These are phyloP conservation scores for Kwoniella dendrophila DNA, from an alignment of 768 basidiomycete genomes.

Conservation along the genomic window DNA sequence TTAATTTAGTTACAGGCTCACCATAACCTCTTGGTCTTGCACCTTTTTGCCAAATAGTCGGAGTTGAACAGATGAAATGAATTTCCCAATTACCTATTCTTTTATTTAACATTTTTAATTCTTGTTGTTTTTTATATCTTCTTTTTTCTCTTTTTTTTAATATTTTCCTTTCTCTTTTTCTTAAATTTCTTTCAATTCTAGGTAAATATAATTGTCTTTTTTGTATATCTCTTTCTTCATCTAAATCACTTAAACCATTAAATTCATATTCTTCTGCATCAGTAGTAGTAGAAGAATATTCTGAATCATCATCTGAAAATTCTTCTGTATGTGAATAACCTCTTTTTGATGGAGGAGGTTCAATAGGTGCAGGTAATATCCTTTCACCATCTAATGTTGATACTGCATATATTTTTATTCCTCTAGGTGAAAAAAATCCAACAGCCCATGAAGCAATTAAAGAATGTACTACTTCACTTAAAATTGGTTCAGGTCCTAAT, in stretches of 20 bases:
- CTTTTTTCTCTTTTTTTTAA: constrained; percentile 13
- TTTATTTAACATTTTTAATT: not conserved
- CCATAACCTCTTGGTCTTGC: constrained; percentile 49
- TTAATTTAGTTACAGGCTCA: constrained; percentile 39
- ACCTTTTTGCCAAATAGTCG: constrained; percentile 46
- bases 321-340: constrained; percentile 34
- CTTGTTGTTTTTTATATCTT: constrained; percentile 12
- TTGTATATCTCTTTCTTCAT: constrained; percentile 32
- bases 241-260: constrained; percentile 13
- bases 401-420: constrained; percentile 46
- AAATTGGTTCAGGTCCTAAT: constrained; percentile 35
- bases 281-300: constrained; percentile 30
- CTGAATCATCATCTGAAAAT: constrained; percentile 32
- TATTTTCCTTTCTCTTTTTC: constrained; percentile 28
- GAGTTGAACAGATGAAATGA: constrained; percentile 40
- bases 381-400: constrained; percentile 25
- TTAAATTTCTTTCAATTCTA: constrained; percentile 33
- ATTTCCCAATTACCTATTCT: constrained; percentile 45
- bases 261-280: constrained; percentile 20
- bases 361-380: constrained; percentile 40
- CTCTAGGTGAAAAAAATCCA: constrained; percentile 47
- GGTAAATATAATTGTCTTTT: constrained; percentile 45
- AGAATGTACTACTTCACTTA: constrained; percentile 44
- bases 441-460: constrained; percentile 46
- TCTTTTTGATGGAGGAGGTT: constrained; percentile 21